phyloP scores from a whole-genome alignment of 208 protist genomes.

The Porcisia hertigi region DNA sequence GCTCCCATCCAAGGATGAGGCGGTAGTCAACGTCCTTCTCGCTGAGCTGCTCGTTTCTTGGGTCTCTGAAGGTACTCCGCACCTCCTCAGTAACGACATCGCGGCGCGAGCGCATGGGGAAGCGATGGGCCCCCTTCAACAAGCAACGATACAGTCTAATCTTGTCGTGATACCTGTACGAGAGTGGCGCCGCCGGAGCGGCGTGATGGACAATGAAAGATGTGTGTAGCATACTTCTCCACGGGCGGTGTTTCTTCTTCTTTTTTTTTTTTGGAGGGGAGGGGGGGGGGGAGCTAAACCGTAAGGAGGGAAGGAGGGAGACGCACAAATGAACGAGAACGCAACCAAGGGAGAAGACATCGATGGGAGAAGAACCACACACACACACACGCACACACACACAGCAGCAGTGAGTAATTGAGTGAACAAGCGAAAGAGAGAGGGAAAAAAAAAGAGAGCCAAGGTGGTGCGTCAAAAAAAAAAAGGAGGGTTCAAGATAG shows the following conservation, averaged over 20 bases:
- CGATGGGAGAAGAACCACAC: background rate
- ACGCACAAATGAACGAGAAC: too few relatives aligned
- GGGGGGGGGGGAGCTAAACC: background rate
- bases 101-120: conserved; percentile 79
- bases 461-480: too few relatives aligned
- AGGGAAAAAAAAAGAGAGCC: too few relatives aligned
- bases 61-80: conserved; percentile 69
- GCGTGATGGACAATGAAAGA: background rate
- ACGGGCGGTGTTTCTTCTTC: background rate
- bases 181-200: conserved; percentile 12
- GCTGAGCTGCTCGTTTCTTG: conserved; percentile 52
- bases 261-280: too few relatives aligned
- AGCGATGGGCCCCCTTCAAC: conserved; percentile 69
- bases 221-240: conserved; percentile 22
- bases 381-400: background rate
- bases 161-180: conserved; percentile 72
- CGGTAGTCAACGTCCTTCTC: conserved; percentile 75
- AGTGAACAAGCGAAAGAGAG: background rate
- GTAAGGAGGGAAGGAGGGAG: background rate
- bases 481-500: too few relatives aligned
- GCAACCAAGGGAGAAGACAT: background rate
- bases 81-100: conserved; percentile 86
- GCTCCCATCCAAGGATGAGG: conserved; percentile 82
- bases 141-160: conserved; percentile 72
- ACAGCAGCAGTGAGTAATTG: background rate